Conservation (phyloP, 352 stramenopile species). For the Globisporangium yorkense region DNA sequence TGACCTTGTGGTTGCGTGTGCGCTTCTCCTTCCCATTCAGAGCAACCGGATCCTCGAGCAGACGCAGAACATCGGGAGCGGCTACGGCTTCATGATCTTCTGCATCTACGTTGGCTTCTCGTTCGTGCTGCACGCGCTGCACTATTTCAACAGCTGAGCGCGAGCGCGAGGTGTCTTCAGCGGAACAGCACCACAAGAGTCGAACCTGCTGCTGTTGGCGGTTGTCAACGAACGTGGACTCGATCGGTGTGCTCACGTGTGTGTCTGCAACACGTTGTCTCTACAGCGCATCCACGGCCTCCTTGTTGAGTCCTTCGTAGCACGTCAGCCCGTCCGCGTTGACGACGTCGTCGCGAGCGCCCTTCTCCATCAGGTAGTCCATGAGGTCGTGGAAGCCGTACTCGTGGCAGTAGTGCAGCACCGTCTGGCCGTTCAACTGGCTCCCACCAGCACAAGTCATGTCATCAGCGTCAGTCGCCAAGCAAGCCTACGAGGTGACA, state of each 20-base stretch:
- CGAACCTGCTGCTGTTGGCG: no score
- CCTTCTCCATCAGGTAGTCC: slow-evolving; percentile 94
- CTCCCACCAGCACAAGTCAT: background rate
- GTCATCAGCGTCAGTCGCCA: no score
- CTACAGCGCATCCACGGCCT: slow-evolving; percentile 75
- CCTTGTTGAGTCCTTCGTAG: slow-evolving; percentile 90
- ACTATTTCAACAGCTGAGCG: slow-evolving; percentile 75
- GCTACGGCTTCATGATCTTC: slow-evolving; percentile 85
- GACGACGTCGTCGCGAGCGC: slow-evolving; percentile 85
- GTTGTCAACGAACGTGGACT: no score
- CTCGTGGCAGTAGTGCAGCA: slow-evolving; percentile 91
- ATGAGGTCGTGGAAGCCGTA: slow-evolving; percentile 94
- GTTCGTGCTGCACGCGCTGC: slow-evolving; percentile 62
- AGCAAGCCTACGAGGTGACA: background rate
- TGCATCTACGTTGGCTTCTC: slow-evolving; percentile 77
- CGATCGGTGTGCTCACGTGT: background rate
- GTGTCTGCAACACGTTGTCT: background rate
- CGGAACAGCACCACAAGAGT: no score
- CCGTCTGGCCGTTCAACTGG: slow-evolving; percentile 87
- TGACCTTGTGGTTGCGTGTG: no score
- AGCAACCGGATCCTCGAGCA: slow-evolving; percentile 77
- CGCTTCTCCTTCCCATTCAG: slow-evolving; percentile 10
- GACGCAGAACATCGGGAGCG: slow-evolving; percentile 64
- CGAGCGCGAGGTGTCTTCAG: background rate
- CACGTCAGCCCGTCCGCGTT: slow-evolving; percentile 94